Percentiles rank a stretch among this genome's conserved stretches.
phyloP scores from a whole-genome alignment of 148 eudicot genomes.

The Heliosperma pusillum region DNA sequence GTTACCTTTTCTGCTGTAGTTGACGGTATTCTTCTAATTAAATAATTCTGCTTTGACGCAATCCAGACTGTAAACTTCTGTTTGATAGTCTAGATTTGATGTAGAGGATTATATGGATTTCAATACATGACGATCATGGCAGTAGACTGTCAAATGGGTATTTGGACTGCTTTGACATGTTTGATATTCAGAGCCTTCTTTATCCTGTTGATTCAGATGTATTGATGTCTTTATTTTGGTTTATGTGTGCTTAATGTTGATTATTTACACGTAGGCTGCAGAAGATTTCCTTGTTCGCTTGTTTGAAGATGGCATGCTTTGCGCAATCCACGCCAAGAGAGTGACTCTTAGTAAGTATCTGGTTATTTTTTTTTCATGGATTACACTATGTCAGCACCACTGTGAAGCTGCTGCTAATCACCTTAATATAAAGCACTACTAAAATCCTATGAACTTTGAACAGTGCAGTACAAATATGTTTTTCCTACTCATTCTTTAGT shows the following conservation, averaged over 20 bases:
- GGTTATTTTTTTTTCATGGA: not conserved
- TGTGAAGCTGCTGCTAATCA: not conserved
- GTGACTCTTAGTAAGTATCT: constrained; percentile 78
- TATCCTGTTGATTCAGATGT: not conserved
- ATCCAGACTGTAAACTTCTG: not conserved
- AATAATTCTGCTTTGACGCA: not conserved
- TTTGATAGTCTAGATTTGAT: not conserved
- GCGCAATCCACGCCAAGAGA: constrained; percentile 83
- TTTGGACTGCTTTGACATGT: not conserved
- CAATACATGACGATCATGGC: not conserved
- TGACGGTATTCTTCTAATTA: not conserved
- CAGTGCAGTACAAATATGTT: too few species aligned
- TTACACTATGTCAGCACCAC: not conserved
- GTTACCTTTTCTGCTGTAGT: not conserved
- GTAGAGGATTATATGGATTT: not conserved
- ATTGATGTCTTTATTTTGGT: not conserved
- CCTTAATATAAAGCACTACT: not conserved
- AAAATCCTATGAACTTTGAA: not conserved
- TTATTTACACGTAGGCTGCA: constrained; percentile 53
- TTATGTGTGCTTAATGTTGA: not conserved
- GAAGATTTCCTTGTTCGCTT: constrained; percentile 53
- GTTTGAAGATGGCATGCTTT: constrained; percentile 73
- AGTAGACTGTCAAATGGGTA: not conserved
- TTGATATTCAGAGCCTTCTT: not conserved
- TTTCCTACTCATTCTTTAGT: too few species aligned